Evolutionary conservation across 345 rosid species (phyloP).

Genomic region (Pugionium dolabratum): DNA sequence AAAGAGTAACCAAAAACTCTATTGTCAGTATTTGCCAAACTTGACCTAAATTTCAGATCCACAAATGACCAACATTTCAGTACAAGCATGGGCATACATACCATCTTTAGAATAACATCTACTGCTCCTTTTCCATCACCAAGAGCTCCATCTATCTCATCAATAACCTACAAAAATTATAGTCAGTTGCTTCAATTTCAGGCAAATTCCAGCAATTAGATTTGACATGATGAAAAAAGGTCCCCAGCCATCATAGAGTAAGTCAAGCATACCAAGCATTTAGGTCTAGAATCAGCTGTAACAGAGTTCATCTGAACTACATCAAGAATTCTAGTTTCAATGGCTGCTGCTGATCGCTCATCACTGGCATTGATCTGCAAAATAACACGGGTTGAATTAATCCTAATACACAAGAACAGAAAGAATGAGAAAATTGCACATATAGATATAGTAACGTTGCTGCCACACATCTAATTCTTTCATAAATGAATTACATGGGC

Average conservation of each 20-base stretch:
- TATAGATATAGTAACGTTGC: not conserved
- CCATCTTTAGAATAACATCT: constrained; percentile 92
- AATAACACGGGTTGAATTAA: constrained; percentile 27
- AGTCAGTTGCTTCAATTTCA: constrained; percentile 24
- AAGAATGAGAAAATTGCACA: constrained; percentile 10
- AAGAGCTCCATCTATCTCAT: constrained; percentile 99
- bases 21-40: not conserved
- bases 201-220: not conserved
- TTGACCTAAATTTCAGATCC: constrained; percentile 8
- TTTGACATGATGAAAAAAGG: constrained; percentile 14
- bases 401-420: constrained; percentile 12
- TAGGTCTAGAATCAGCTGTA: constrained; percentile 82
- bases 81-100: constrained; percentile 42
- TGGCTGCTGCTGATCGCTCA: constrained; percentile 79
- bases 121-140: constrained; percentile 98
- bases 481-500: constrained; percentile 8
- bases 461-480: constrained; percentile 10
- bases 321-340: constrained; percentile 92
- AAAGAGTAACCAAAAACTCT: constrained; percentile 3
- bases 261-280: constrained; percentile 70
- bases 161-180: constrained; percentile 68
- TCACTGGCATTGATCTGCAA: constrained; percentile 94
- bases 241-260: constrained; percentile 12
- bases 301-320: constrained; percentile 98
- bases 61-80: constrained; percentile 11